phyloP scores from a whole-genome alignment of 2,329 filamentous ascomycete species.

The Fusarium tricinctum region DNA sequence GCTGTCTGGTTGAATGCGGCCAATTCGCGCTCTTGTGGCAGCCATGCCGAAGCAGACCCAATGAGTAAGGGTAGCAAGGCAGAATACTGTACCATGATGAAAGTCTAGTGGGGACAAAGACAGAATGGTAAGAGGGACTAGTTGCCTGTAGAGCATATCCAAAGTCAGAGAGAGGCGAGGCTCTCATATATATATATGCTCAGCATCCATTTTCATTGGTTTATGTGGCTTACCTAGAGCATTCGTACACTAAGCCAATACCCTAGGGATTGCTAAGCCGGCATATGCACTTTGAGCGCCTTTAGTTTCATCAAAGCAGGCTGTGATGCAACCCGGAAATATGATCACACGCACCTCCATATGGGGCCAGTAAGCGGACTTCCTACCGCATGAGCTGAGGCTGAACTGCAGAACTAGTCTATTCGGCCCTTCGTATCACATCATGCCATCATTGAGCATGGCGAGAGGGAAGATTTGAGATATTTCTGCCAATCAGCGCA shows the following conservation, averaged over 20 bases:
- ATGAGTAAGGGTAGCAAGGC: slow-evolving; percentile 8
- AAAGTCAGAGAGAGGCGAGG: not conserved
- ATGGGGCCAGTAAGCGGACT: not conserved
- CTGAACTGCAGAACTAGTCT: not conserved
- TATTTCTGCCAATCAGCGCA: not conserved
- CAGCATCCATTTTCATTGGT: not conserved
- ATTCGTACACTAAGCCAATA: no score
- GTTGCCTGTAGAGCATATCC: not conserved
- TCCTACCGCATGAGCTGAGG: not conserved
- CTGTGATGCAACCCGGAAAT: not conserved
- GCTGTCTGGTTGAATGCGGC: slow-evolving; percentile 38
- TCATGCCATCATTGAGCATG: not conserved
- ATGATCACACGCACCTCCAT: not conserved
- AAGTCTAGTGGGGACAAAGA: not conserved
- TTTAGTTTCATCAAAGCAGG: not conserved
- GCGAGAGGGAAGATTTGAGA: not conserved
- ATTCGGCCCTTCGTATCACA: not conserved
- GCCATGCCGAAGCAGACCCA: slow-evolving; percentile 28
- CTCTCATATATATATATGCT: not conserved
- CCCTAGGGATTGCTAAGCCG: not conserved
- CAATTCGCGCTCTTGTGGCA: slow-evolving; percentile 32
- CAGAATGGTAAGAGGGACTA: not conserved
- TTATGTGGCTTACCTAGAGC: not conserved
- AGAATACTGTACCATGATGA: not conserved
- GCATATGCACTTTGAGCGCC: not conserved